Evolutionary conservation across 345 rosid genomes (phyloP).

Genomic region (Eucalyptus marginata): DNA sequence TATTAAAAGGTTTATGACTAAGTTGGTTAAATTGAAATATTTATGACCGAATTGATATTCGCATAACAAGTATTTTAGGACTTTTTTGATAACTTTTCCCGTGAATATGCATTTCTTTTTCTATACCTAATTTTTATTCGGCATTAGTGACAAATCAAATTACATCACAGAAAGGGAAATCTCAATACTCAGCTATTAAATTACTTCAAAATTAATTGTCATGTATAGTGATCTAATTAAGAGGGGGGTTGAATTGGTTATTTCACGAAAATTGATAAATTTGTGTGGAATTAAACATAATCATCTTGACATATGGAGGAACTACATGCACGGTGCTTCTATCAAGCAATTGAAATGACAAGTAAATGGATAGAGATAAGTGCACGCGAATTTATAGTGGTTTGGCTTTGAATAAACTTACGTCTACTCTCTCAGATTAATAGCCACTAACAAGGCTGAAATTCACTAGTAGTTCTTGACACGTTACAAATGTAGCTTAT

Average conservation of each 20-base stretch:
- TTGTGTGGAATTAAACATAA: background rate
- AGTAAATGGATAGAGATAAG: background rate
- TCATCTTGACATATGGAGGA: background rate
- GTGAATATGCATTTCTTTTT: background rate
- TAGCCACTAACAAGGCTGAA: too few relatives aligned
- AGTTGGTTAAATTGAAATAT: too few relatives aligned
- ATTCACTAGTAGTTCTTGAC: background rate
- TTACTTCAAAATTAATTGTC: background rate
- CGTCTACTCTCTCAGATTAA: background rate
- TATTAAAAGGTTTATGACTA: too few relatives aligned
- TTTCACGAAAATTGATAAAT: background rate
- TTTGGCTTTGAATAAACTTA: rapidly evolving
- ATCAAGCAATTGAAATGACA: background rate
- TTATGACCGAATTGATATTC: rapidly evolving
- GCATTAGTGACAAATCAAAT: background rate
- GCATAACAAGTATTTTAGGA: background rate
- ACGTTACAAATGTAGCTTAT: background rate
- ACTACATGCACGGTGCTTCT: background rate
- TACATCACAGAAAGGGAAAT: background rate
- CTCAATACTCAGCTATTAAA: background rate
- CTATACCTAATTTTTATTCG: background rate
- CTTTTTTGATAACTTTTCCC: background rate
- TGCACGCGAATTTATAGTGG: background rate
- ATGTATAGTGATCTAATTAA: background rate
- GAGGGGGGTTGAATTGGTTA: background rate